Evolutionary conservation across 768 basidiomycete genomes (phyloP).

Genomic region (Pholiota conissans): DNA sequence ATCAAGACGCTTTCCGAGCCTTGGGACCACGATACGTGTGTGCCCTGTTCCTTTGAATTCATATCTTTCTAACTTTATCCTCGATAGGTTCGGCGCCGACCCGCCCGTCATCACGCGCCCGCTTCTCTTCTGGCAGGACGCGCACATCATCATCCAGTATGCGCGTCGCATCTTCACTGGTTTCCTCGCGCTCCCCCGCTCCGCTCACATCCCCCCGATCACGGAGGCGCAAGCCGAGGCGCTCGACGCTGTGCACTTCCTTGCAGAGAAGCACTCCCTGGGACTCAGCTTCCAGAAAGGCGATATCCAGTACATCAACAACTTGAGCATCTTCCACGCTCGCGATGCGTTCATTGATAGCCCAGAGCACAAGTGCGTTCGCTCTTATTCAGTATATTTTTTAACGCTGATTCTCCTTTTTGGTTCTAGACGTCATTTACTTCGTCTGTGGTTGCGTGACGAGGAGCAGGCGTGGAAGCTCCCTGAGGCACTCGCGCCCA

Average conservation of each 20-base stretch:
- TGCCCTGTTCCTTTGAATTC: neutral
- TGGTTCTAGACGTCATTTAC: conserved; percentile 31
- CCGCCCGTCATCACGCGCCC: conserved; percentile 37
- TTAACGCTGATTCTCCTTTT: neutral
- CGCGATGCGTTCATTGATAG: conserved; percentile 41
- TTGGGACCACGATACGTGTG: conserved; percentile 42
- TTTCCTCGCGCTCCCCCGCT: conserved; percentile 34
- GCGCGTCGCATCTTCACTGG: conserved; percentile 44
- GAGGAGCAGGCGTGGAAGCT: conserved; percentile 39
- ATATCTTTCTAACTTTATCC: neutral
- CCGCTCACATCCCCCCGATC: conserved; percentile 41
- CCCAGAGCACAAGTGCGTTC: conserved; percentile 35
- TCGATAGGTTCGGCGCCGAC: conserved; percentile 34
- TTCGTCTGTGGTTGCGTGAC: conserved; percentile 38
- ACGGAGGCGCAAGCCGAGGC: conserved; percentile 51
- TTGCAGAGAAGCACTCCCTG: conserved; percentile 42
- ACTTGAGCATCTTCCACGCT: conserved; percentile 44
- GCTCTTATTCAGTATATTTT: neutral
- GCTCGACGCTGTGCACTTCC: conserved; percentile 43
- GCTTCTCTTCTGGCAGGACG: conserved; percentile 38
- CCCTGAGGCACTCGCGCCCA: conserved; percentile 28
- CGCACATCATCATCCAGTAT: conserved; percentile 43
- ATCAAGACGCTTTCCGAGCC: conserved; percentile 40
- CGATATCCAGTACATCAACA: conserved; percentile 51
- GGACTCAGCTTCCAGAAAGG: conserved; percentile 48